These are phyloP conservation scores for Fusarium coffeatum DNA, from an alignment of 2,329 filamentous ascomycete genomes.

Conservation along the genomic window DNA sequence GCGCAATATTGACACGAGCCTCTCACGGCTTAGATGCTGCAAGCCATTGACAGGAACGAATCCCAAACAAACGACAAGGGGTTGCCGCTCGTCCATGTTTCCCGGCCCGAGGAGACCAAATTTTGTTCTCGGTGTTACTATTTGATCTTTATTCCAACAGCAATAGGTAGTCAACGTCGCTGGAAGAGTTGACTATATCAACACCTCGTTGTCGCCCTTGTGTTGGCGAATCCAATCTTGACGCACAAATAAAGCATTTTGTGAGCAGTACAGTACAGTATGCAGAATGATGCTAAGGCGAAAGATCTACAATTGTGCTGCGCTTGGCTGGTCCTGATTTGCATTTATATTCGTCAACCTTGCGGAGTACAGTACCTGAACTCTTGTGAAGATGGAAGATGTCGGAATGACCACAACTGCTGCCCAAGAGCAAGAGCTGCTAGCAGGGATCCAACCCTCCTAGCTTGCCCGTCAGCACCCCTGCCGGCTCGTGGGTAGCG, in stretches of 20 bases:
- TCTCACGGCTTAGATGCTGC: conserved; percentile 31
- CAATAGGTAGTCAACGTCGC: not conserved
- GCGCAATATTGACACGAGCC: conserved; percentile 44
- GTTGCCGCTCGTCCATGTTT: conserved; percentile 19
- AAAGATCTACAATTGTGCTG: not conserved
- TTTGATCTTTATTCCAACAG: conserved; percentile 10
- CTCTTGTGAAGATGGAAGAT: conserved; percentile 33
- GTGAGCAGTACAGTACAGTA: not conserved
- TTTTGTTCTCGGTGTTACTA: conserved; percentile 23
- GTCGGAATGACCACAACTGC: conserved; percentile 39
- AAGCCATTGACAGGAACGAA: conserved; percentile 36
- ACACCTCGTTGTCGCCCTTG: not conserved
- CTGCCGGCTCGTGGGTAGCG: conserved; percentile 41
- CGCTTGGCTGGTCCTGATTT: not conserved
- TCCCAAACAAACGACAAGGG: conserved; percentile 28
- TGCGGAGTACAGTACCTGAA: not conserved
- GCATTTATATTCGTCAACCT: conserved; percentile 1
- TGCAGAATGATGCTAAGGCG: not conserved
- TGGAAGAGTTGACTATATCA: conserved; percentile 1
- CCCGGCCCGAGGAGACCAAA: conserved; percentile 27
- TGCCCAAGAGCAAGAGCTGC: conserved; percentile 17
- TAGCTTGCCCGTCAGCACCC: conserved; percentile 34
- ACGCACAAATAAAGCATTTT: not conserved
- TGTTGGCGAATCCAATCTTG: not conserved
- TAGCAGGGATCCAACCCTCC: conserved; percentile 13